phyloP scores from a whole-genome alignment of 2,329 filamentous ascomycete genomes.

The Verticillium tricorpus region DNA sequence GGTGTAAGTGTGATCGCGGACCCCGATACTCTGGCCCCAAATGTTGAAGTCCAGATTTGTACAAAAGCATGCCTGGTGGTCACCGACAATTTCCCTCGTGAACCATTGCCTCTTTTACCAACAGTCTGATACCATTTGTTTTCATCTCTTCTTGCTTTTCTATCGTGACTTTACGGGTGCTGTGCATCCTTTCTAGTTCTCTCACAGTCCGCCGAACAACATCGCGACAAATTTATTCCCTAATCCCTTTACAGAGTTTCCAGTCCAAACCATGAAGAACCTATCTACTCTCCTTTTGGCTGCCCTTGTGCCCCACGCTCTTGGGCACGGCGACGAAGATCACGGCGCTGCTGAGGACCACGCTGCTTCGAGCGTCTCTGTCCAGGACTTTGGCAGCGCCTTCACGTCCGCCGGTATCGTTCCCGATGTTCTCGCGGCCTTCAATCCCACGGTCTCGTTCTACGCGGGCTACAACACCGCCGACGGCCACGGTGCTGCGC shows the following conservation, averaged over 20 bases:
- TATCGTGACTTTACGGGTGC: background rate
- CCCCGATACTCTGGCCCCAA: background rate
- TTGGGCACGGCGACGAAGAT: slow-evolving; percentile 4
- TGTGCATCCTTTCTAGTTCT: background rate
- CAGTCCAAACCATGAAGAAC: background rate
- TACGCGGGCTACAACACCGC: slow-evolving; percentile 17
- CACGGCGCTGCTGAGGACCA: background rate
- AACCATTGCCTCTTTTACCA: too few relatives aligned
- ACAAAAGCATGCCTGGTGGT: too few relatives aligned
- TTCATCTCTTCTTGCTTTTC: too few relatives aligned
- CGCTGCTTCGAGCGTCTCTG: slow-evolving; percentile 14
- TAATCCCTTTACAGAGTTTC: background rate
- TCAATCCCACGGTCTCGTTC: slow-evolving; percentile 21
- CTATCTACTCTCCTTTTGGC: background rate
- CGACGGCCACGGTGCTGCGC: slow-evolving; percentile 14
- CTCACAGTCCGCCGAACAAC: background rate
- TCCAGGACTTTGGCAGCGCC: slow-evolving; percentile 18
- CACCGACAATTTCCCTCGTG: too few relatives aligned
- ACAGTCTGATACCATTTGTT: too few relatives aligned
- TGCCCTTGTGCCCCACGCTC: background rate
- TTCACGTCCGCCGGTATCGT: slow-evolving; percentile 21
- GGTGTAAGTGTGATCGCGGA: background rate
- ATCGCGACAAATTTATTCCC: background rate
- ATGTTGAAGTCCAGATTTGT: too few relatives aligned
- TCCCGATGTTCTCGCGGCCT: slow-evolving; percentile 20